These are phyloP conservation scores for Sporopachydermia lactativora DNA, from an alignment of 805 yeast genomes.

Conservation along the genomic window DNA sequence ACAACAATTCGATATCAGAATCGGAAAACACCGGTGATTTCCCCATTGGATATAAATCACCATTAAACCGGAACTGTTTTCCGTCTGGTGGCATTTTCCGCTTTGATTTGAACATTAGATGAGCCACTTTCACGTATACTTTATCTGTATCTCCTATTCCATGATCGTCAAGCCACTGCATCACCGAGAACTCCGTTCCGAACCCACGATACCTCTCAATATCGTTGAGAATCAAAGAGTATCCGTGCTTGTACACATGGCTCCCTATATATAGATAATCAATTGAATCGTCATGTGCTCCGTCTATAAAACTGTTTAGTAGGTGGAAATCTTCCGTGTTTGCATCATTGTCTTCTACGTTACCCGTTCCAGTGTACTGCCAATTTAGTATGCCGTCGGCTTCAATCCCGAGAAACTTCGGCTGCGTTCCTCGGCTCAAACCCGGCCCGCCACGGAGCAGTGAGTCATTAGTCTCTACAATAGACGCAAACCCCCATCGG, in stretches of 20 bases:
- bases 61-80: no score
- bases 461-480: constrained; percentile 61
- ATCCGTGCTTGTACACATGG: constrained; percentile 24
- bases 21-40: not conserved
- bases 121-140: not conserved
- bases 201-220: constrained; percentile 58
- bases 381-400: constrained; percentile 13
- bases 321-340: constrained; percentile 23
- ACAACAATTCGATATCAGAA: not conserved
- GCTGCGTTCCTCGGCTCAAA: constrained; percentile 11
- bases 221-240: constrained; percentile 64
- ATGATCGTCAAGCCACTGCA: constrained; percentile 16
- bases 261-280: constrained; percentile 14
- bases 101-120: not conserved
- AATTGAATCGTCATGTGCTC: constrained; percentile 15
- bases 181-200: constrained; percentile 29
- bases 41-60: no score
- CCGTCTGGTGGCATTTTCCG: not conserved
- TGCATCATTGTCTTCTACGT: constrained; percentile 8
- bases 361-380: not conserved
- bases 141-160: no score
- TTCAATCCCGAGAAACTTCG: constrained; percentile 8
- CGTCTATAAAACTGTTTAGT: constrained; percentile 23
- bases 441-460: constrained; percentile 65
- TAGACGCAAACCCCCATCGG: constrained; percentile 88